A percentile compares a stretch with the other conserved stretches of the same genome.
Conservation (phyloP, 306 rosid species). For the Rubus idaeus region DNA sequence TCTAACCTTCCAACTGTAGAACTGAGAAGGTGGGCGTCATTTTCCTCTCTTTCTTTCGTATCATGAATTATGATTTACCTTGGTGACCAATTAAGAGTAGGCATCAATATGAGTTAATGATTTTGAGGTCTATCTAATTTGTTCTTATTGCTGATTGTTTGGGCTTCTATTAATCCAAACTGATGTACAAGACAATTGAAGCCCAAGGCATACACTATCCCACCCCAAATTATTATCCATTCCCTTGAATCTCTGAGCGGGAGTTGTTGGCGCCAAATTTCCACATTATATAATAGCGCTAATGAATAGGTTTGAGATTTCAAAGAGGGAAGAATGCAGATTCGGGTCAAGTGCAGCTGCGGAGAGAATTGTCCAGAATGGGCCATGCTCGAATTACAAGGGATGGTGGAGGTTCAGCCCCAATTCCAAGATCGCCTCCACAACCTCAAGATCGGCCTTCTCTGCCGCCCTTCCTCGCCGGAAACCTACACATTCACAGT, state of each 20-base stretch:
- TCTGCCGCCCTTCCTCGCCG: conserved; percentile 80
- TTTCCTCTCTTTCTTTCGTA: no score
- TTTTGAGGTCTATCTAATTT: background rate
- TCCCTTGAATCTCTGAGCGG: background rate
- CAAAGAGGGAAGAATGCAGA: conserved; percentile 47
- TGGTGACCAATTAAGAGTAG: no score
- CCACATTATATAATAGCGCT: background rate
- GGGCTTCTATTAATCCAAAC: no score
- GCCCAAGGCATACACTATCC: background rate
- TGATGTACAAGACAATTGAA: background rate
- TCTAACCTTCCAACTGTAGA: background rate
- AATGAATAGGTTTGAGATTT: background rate
- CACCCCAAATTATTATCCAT: background rate
- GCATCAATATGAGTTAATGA: background rate
- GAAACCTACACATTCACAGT: conserved; percentile 74
- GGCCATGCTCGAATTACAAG: conserved; percentile 80
- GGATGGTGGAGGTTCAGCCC: conserved; percentile 62
- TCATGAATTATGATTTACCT: no score
- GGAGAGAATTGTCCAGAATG: conserved; percentile 69
- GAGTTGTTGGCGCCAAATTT: background rate
- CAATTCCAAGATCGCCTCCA: conserved; percentile 55
- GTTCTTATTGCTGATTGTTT: no score
- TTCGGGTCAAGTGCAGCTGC: conserved; percentile 61
- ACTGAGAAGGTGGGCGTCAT: no score
- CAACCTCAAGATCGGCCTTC: conserved; percentile 62